Percentiles rank a stretch among this genome's conserved stretches.
These are phyloP conservation scores for Sclerotinia nivalis DNA, from an alignment of 2,329 filamentous ascomycete species.

Conservation along the genomic window DNA sequence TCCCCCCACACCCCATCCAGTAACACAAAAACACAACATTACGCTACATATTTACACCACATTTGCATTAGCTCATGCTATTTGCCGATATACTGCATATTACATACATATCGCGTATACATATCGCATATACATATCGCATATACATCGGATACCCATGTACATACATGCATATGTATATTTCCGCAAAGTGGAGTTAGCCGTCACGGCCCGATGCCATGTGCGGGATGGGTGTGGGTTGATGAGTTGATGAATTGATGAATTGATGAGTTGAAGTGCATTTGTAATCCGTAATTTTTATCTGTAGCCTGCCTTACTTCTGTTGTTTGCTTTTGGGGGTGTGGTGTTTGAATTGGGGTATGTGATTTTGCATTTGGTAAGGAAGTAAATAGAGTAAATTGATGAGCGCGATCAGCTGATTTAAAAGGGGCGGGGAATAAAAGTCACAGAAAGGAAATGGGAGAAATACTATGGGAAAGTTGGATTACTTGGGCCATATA, in stretches of 20 bases:
- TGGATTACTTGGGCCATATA: no score
- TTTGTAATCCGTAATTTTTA: no score
- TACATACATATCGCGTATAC: no score
- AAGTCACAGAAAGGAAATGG: neutral
- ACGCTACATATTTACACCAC: no score
- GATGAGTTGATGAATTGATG: neutral
- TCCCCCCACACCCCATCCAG: no score
- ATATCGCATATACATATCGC: no score
- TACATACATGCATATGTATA: neutral
- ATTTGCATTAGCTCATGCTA: no score
- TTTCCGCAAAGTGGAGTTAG: neutral
- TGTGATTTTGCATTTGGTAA: neutral
- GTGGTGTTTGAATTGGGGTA: neutral
- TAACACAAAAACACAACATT: no score
- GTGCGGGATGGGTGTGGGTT: neutral
- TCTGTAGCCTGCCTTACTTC: neutral
- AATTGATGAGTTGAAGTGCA: neutral
- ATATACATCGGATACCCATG: neutral
- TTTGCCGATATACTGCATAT: no score
- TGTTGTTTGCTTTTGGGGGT: neutral
- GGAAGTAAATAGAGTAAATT: neutral
- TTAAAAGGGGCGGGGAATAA: neutral
- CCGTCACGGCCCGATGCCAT: conserved; percentile 1
- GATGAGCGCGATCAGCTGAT: no score
- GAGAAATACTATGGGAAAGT: no score